Percentiles rank a stretch among this genome's conserved stretches.
These are phyloP conservation scores for Pleodorina starrii DNA, from an alignment of 139 green algal species.

Conservation along the genomic window DNA sequence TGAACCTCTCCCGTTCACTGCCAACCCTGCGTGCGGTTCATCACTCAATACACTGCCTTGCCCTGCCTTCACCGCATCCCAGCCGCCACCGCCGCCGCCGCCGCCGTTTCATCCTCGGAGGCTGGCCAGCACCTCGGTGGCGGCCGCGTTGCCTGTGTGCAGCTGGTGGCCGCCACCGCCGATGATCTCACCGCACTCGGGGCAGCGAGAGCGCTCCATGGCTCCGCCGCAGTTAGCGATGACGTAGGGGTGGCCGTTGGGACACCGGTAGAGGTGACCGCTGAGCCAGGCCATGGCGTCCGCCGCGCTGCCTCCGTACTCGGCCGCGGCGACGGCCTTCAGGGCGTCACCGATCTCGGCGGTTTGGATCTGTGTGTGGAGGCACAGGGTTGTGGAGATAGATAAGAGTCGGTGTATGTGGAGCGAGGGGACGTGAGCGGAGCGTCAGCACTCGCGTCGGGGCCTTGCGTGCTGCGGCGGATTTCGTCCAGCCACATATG, in stretches of 20 bases:
- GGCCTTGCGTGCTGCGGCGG: too few species aligned
- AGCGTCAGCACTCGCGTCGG: too few species aligned
- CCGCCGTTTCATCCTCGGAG: too few species aligned
- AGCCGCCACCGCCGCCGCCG: too few species aligned
- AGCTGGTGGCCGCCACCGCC: slow-evolving; percentile 58
- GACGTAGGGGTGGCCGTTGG: slow-evolving; percentile 70
- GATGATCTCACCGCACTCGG: slow-evolving; percentile 64
- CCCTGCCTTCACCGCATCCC: too few species aligned
- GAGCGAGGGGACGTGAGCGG: too few species aligned
- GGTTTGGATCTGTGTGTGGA: background rate
- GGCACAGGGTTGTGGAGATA: background rate
- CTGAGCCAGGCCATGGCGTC: slow-evolving; percentile 19
- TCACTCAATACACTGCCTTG: too few species aligned
- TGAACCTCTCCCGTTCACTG: too few species aligned
- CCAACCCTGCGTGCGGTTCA: too few species aligned
- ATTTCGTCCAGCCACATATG: background rate
- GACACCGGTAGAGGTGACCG: slow-evolving; percentile 55
- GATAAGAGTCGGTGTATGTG: too few species aligned
- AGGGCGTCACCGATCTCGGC: background rate
- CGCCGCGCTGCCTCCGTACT: background rate
- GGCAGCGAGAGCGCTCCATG: slow-evolving; percentile 55
- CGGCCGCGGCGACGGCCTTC: background rate
- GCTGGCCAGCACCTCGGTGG: background rate
- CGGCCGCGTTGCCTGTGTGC: slow-evolving; percentile 39
- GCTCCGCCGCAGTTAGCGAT: slow-evolving; percentile 75